Conservation (phyloP, 495 filamentous ascomycete genomes). For the Darksidea phi region DNA sequence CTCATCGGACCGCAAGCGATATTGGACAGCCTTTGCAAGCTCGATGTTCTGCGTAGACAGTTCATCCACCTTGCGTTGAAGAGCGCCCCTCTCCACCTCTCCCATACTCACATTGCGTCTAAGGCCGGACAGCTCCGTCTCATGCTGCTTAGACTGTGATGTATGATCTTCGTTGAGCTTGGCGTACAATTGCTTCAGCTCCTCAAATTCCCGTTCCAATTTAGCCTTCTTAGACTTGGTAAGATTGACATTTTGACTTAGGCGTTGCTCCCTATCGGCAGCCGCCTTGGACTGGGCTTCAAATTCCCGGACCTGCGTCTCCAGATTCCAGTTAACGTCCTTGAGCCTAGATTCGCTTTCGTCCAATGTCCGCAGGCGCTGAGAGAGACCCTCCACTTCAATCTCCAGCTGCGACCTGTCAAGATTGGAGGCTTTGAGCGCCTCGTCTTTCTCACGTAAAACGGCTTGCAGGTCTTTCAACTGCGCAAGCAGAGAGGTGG, state of each 20-base stretch:
- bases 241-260: constrained; percentile 66
- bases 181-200: constrained; percentile 72
- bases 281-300: constrained; percentile 67
- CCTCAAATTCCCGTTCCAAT: constrained; percentile 81
- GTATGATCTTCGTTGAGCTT: constrained; percentile 80
- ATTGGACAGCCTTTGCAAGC: constrained; percentile 73
- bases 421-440: constrained; percentile 67
- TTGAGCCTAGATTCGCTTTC: constrained; percentile 94
- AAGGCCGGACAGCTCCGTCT: constrained; percentile 77
- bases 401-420: constrained; percentile 77
- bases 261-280: constrained; percentile 72
- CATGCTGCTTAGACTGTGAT: constrained; percentile 73
- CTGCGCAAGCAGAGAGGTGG: constrained; percentile 82
- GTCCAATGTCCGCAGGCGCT: constrained; percentile 76
- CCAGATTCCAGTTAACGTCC: constrained; percentile 96
- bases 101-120: constrained; percentile 70
- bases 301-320: constrained; percentile 82
- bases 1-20: constrained; percentile 68
- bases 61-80: constrained; percentile 83
- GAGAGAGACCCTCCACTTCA: constrained; percentile 74
- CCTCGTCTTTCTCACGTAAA: constrained; percentile 81
- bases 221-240: constrained; percentile 71
- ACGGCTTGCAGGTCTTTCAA: constrained; percentile 82
- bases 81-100: constrained; percentile 68
- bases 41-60: constrained; percentile 84